phyloP scores from a whole-genome alignment of 2,329 filamentous ascomycete species.

The Hypoxylon sp. region DNA sequence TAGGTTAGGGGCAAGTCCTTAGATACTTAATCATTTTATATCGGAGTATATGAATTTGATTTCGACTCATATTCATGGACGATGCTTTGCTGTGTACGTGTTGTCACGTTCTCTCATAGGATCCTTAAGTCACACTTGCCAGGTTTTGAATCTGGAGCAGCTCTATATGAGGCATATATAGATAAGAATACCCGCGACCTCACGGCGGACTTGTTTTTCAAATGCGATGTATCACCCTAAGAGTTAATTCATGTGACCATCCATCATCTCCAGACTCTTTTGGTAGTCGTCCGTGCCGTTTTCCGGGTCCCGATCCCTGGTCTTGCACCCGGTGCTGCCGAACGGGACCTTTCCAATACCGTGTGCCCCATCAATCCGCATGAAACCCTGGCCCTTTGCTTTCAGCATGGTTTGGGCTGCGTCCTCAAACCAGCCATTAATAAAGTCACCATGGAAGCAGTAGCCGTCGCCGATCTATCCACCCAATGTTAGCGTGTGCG shows the following conservation, averaged over 20 bases:
- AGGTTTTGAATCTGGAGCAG: background rate
- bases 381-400: constrained; percentile 54
- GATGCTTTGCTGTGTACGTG: too few relatives aligned
- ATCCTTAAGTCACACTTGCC: too few relatives aligned
- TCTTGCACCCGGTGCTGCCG: constrained; percentile 35
- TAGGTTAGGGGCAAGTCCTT: background rate
- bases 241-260: constrained; percentile 18
- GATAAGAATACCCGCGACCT: background rate
- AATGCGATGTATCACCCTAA: background rate
- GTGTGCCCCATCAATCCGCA: constrained; percentile 55
- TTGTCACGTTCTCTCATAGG: too few relatives aligned
- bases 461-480: constrained; percentile 51
- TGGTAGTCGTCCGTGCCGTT: constrained; percentile 28
- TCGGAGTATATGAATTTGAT: background rate
- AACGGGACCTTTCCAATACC: constrained; percentile 48
- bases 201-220: background rate
- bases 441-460: constrained; percentile 63
- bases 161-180: background rate
- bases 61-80: background rate
- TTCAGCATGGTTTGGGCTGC: constrained; percentile 60
- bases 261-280: constrained; percentile 33
- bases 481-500: background rate
- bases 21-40: background rate
- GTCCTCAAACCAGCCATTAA: constrained; percentile 62
- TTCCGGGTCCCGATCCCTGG: constrained; percentile 23